Evolutionary conservation across 345 rosid species (phyloP).

Genomic region (Psidium guajava): DNA sequence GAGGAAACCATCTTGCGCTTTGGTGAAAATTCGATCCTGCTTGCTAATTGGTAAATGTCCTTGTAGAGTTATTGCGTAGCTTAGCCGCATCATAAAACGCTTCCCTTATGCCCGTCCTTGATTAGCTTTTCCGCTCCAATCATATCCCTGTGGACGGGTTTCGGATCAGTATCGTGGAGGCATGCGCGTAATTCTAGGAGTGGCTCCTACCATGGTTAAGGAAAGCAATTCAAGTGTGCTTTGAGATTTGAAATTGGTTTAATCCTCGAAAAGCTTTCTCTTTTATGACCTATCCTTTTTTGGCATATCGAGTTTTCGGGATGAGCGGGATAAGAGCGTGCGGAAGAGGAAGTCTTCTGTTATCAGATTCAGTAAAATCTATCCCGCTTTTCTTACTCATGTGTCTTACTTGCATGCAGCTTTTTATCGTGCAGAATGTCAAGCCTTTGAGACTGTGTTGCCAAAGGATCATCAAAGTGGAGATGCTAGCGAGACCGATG

Average conservation of each 20-base stretch:
- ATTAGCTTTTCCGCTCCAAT: neutral
- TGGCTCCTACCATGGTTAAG: neutral
- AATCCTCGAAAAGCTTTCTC: neutral
- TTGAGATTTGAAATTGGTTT: neutral
- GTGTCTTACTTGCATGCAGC: slow-evolving; percentile 18
- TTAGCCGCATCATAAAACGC: neutral
- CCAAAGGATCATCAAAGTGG: slow-evolving; percentile 2
- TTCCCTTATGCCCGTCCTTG: neutral
- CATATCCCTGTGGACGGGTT: neutral
- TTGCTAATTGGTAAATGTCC: neutral
- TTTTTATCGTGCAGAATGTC: slow-evolving; percentile 11
- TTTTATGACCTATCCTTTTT: neutral
- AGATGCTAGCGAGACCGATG: neutral
- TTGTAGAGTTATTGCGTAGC: neutral
- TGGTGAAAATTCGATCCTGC: neutral
- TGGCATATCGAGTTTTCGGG: neutral
- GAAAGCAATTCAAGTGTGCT: neutral
- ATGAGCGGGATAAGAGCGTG: neutral
- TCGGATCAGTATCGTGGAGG: neutral
- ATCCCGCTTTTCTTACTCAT: neutral
- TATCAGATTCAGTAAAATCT: neutral
- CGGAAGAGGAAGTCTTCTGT: neutral
- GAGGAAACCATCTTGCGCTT: neutral
- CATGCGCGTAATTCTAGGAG: neutral
- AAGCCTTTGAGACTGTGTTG: slow-evolving; percentile 6